Evolutionary conservation across 345 rosid genomes (phyloP).

Genomic region (Xanthoceras sorbifolium): DNA sequence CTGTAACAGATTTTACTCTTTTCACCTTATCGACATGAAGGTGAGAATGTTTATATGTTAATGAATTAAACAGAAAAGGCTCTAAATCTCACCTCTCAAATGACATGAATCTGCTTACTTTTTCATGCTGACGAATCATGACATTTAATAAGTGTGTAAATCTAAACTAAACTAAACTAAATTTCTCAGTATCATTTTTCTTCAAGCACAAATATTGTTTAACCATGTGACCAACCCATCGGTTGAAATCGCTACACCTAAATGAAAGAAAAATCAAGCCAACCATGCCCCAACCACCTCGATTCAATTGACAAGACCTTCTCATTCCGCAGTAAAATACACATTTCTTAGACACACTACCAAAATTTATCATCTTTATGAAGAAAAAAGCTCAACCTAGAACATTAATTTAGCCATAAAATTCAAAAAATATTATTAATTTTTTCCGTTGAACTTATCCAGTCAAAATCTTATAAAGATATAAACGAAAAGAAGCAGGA

Average conservation of each 20-base stretch:
- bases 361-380: background rate
- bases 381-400: background rate
- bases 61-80: too few species aligned
- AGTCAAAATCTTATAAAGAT: background rate
- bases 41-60: background rate
- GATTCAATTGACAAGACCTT: background rate
- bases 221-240: too few species aligned
- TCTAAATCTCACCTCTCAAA: background rate
- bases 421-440: background rate
- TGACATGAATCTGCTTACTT: background rate
- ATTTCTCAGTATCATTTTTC: background rate
- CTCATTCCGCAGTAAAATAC: background rate
- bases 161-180: background rate
- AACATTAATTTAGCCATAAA: background rate
- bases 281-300: background rate
- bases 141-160: background rate
- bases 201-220: background rate
- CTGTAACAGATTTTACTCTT: background rate
- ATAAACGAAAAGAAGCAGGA: background rate
- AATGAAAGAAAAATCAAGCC: background rate
- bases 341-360: background rate
- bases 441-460: background rate
- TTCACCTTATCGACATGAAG: background rate
- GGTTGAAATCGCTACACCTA: background rate
- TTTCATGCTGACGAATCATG: background rate